These are phyloP conservation scores for Immersiella caudata DNA, from an alignment of 495 filamentous ascomycete genomes.

Conservation along the genomic window DNA sequence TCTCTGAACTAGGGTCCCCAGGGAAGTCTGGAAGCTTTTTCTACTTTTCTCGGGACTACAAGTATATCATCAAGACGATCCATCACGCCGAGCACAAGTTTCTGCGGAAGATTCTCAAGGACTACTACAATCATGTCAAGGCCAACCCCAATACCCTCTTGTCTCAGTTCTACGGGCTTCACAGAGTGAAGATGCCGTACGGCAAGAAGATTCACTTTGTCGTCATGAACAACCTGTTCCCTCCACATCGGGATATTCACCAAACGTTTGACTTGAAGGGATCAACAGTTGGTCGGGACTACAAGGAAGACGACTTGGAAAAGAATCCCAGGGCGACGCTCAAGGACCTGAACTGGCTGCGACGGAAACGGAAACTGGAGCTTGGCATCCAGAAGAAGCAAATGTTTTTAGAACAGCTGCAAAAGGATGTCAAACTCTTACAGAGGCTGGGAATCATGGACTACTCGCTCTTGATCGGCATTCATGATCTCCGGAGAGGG, in stretches of 20 bases:
- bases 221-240: conserved; percentile 99
- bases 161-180: conserved; percentile 96
- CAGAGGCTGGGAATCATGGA: conserved; percentile 96
- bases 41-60: conserved; percentile 99
- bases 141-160: conserved; percentile 94
- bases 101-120: conserved; percentile 84
- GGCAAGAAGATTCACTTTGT: conserved; percentile 99
- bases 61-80: conserved; percentile 99
- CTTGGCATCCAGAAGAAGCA: conserved; percentile 85
- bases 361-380: conserved; percentile 80
- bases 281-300: conserved; percentile 92
- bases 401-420: conserved; percentile 83
- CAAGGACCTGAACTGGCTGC: conserved; percentile 97
- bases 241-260: conserved; percentile 96
- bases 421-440: conserved; percentile 81
- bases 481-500: conserved; percentile 84
- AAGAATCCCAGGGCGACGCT: conserved; percentile 89
- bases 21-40: conserved; percentile 99
- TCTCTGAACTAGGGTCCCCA: conserved; percentile 94
- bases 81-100: conserved; percentile 97
- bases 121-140: conserved; percentile 93
- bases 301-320: conserved; percentile 82
- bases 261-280: conserved; percentile 96
- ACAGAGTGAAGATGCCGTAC: conserved; percentile 98
- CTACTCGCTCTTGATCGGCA: conserved; percentile 92